Percentiles rank a stretch among this genome's conserved stretches.
phyloP scores from a whole-genome alignment of 176 grass and related monocot species.

The Neostapfia colusana region DNA sequence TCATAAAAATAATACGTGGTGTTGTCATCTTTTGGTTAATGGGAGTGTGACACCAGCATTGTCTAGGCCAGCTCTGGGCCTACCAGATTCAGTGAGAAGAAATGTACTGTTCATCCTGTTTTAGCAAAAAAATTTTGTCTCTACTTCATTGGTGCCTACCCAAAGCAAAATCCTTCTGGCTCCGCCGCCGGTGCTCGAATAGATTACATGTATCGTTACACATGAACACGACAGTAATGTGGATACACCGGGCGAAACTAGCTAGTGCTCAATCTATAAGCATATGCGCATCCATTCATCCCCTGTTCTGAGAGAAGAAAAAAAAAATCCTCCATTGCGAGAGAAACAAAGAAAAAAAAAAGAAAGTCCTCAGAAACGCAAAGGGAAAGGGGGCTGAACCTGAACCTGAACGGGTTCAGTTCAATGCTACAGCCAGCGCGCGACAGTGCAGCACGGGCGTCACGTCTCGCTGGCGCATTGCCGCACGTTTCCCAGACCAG shows the following conservation, averaged over 20 bases:
- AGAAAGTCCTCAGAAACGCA: too few relatives aligned
- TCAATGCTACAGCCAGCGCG: too few relatives aligned
- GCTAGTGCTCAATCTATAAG: not conserved
- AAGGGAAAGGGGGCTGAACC: too few relatives aligned
- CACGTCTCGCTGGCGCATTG: not conserved
- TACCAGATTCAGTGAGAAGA: too few relatives aligned
- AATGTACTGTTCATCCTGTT: too few relatives aligned
- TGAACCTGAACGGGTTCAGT: not conserved
- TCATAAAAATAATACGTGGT: slow-evolving; percentile 12
- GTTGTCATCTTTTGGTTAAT: slow-evolving; percentile 22
- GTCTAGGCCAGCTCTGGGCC: too few relatives aligned
- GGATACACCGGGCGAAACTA: not conserved
- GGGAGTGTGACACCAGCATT: not conserved
- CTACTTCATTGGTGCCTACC: too few relatives aligned
- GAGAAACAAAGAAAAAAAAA: too few relatives aligned
- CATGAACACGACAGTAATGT: not conserved
- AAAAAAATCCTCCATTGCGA: too few relatives aligned
- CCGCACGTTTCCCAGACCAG: slow-evolving; percentile 29
- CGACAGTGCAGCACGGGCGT: not conserved
- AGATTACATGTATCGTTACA: not conserved
- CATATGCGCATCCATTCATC: not conserved
- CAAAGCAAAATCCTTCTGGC: too few relatives aligned
- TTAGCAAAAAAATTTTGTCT: too few relatives aligned
- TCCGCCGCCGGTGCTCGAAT: not conserved
- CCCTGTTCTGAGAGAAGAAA: not conserved